These are phyloP conservation scores for Candida caryicola DNA, from an alignment of 805 yeast genomes.

Conservation along the genomic window DNA sequence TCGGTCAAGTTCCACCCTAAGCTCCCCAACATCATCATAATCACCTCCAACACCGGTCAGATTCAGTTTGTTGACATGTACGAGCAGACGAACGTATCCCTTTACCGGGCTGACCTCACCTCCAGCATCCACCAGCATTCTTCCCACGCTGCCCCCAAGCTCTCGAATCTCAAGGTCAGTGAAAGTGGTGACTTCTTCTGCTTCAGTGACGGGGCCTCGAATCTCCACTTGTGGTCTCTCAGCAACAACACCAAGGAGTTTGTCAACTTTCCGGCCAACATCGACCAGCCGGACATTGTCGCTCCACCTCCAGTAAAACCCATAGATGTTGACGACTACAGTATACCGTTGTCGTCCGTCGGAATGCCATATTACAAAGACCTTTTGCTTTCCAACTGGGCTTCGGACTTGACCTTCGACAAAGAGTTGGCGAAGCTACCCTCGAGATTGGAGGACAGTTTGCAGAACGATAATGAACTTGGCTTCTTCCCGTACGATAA, in stretches of 20 bases:
- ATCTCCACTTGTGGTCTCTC: conserved; percentile 66
- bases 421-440: conserved; percentile 62
- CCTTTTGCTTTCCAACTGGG: conserved; percentile 77
- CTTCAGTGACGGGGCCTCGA: conserved; percentile 62
- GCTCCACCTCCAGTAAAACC: conserved; percentile 26
- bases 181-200: conserved; percentile 75
- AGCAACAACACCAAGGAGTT: conserved; percentile 31
- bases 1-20: conserved; percentile 85
- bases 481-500: conserved; percentile 44
- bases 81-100: conserved; percentile 64
- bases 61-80: conserved; percentile 81
- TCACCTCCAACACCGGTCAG: conserved; percentile 76
- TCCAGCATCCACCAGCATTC: conserved; percentile 5
- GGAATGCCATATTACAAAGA: conserved; percentile 89
- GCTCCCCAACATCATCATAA: conserved; percentile 69
- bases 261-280: conserved; percentile 34
- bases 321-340: conserved; percentile 35
- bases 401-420: conserved; percentile 57
- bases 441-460: conserved; percentile 47
- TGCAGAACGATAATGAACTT: conserved; percentile 28
- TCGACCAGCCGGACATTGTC: conserved; percentile 55
- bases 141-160: conserved; percentile 17
- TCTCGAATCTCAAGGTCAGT: conserved; percentile 54
- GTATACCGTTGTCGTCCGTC: conserved; percentile 58
- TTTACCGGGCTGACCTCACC: conserved; percentile 63